These are phyloP conservation scores for Aspergillus hortae DNA, from an alignment of 2,329 filamentous ascomycete species.

Conservation along the genomic window DNA sequence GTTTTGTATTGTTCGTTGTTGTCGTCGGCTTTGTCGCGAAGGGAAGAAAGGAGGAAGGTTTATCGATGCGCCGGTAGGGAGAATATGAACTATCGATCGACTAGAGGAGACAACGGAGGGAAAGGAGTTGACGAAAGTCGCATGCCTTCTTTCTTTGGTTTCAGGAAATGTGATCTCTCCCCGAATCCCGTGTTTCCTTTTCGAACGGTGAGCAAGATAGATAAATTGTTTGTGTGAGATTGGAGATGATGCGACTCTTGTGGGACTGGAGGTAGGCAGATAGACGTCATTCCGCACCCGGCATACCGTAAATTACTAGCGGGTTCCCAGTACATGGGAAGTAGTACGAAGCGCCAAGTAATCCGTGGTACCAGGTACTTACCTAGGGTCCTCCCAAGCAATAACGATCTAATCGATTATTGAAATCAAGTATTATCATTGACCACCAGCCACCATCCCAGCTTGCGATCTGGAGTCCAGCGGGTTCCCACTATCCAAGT, in stretches of 20 bases:
- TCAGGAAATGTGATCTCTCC: not conserved
- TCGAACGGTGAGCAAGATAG: not conserved
- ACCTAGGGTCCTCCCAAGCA: too few species aligned
- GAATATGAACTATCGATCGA: slow-evolving; percentile 19
- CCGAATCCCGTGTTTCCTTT: not conserved
- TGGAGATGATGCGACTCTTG: not conserved
- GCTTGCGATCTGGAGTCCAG: too few species aligned
- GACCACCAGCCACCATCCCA: too few species aligned
- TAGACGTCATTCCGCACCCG: slow-evolving; percentile 25
- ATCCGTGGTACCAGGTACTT: too few species aligned
- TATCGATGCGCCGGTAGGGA: slow-evolving; percentile 7
- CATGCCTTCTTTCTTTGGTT: slow-evolving; percentile 18
- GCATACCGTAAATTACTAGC: not conserved
- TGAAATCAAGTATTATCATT: too few species aligned
- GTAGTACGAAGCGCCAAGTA: too few species aligned
- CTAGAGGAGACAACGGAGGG: slow-evolving; percentile 14
- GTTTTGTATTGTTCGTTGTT: not conserved
- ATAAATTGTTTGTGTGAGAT: not conserved
- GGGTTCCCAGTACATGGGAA: not conserved
- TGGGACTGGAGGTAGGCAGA: not conserved
- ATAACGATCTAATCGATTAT: too few species aligned
- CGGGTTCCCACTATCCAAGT: too few species aligned
- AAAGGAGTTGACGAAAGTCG: slow-evolving; percentile 15
- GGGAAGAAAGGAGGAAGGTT: slow-evolving; percentile 1
- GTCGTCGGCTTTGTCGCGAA: not conserved